These are phyloP conservation scores for Adansonia madagascariensis DNA, from an alignment of 441 rosid genomes.

Conservation along the genomic window DNA sequence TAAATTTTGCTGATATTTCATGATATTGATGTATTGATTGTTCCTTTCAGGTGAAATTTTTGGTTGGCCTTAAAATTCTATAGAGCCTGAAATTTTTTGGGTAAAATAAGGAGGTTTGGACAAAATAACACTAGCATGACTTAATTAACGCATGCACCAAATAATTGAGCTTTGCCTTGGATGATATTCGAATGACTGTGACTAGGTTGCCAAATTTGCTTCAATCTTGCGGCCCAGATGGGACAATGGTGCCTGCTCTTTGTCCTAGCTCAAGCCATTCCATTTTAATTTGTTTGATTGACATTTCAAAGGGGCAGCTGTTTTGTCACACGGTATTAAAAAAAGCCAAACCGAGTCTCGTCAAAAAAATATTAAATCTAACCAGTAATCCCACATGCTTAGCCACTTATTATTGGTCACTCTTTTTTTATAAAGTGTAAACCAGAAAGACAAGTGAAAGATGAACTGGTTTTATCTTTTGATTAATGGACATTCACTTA, in stretches of 20 bases:
- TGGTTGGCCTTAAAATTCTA: neutral
- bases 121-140: neutral
- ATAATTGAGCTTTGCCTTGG: conserved; percentile 13
- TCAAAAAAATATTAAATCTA: neutral
- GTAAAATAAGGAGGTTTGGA: neutral
- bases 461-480: conserved; percentile 14
- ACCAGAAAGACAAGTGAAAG: neutral
- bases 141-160: neutral
- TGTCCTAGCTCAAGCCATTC: conserved; percentile 16
- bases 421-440: neutral
- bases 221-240: neutral
- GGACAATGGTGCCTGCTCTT: conserved; percentile 28
- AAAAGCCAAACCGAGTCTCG: neutral
- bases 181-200: neutral
- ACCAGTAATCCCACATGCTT: conserved; percentile 33
- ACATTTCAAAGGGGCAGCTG: neutral
- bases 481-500: conserved; percentile 15
- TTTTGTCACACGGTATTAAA: neutral
- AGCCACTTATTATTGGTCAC: neutral
- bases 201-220: neutral
- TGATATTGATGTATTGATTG: neutral
- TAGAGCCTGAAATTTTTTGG: neutral
- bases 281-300: conserved; percentile 11
- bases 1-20: neutral
- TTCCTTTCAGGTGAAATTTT: neutral